Base-by-base conservation (phyloP, 192 early-diverging fungal genomes). In the Rhizophagus clarus region DNA sequence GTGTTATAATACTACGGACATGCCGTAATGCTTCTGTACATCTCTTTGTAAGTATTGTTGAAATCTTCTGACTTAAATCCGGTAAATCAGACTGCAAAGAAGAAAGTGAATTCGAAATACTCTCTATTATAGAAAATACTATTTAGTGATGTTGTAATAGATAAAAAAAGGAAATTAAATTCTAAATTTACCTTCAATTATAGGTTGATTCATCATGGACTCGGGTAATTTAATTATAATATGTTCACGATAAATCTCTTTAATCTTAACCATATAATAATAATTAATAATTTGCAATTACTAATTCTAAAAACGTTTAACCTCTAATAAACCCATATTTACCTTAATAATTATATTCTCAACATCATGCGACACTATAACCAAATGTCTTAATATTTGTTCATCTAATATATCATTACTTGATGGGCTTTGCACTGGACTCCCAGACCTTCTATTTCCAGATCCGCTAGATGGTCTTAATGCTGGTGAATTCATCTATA, bases 151-250 rank as follows among this genome's bases (percentile, higher is more conserved):
- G 22, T 66, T 66, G 29, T 4, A 66, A 66, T 31, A 66, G 12
- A 15, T 15, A 66, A 64, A 66, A 37, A 6, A 76, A 40, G 14
- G 37, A 5, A 82, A 40, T 37, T 45, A 60, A 24, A 78, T 79
- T 11, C 72, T 42, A 73, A 83, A 69, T 8, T 81, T 84, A 81
- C 87, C 88, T 80, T 86, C 34, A 3, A 91, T 78, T 15, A 86
- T 60, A 14, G 86, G 81, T 34, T 83, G 81, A 24, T 90, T 86
- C 5, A 75, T 82, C 51, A 88, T 84, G 1, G 84, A 66, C 11
- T 72, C 66, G 3, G 90, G 90, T 12, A 91, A 71, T 69, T 85
- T 85, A 11, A 81, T 82, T 45, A 83, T 73, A 66, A 91, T 91
- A 11, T 81, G 42, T 4, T 81, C 64, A 1, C 74, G 72, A 47